Base-by-base conservation (phyloP, 805 yeast species). In the Kodamaea kakaduensis region DNA sequence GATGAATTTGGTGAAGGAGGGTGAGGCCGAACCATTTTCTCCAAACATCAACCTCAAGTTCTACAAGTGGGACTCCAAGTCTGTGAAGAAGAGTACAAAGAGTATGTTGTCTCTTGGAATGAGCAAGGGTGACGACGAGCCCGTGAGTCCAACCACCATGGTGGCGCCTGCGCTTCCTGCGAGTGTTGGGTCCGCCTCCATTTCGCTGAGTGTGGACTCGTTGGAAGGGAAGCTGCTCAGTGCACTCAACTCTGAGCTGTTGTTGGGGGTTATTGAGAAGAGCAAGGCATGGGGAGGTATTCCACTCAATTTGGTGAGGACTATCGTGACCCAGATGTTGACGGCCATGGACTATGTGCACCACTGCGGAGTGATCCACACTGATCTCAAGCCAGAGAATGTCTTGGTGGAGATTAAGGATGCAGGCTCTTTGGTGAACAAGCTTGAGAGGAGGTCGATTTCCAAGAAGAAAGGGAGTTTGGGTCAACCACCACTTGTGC, bases 321-420 rank as follows among this genome's bases (percentile, higher is more conserved):
- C 69, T 46, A 75, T 79, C 22, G 61, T 78, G 7, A 73, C 67
- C 42, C 84, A 79, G 51, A 48, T 78, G 25, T 58, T 78, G 23
- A 42, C 70, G 25, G 77, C 80, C 1, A 51, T 78, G 40, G 81
- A 78, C 52, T 77, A 71, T 47, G 58, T 78, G 44, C 85, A 79
- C 52, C 68, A 61, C 47, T 78, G 85, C 54, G 84, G 84, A 2
- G 63, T 80, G 8, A 78, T 81, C 25, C 72, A 67, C 50, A 67
- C 72, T 5, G 72, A 67, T 40, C 51, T 67, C 32, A 67, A 67
- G 38, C 71, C 72, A 0, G 72, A 67, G 37, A 65, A 65, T 43
- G 54, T 61, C 19, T 34, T 75, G 27, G 66, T 75, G 26, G 77
- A 73, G 43, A 71, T 78, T 20, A 64, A 68, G 36, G 75, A 76